These are phyloP conservation scores for Mimosa pudica DNA, from an alignment of 306 rosid genomes.

Conservation along the genomic window DNA sequence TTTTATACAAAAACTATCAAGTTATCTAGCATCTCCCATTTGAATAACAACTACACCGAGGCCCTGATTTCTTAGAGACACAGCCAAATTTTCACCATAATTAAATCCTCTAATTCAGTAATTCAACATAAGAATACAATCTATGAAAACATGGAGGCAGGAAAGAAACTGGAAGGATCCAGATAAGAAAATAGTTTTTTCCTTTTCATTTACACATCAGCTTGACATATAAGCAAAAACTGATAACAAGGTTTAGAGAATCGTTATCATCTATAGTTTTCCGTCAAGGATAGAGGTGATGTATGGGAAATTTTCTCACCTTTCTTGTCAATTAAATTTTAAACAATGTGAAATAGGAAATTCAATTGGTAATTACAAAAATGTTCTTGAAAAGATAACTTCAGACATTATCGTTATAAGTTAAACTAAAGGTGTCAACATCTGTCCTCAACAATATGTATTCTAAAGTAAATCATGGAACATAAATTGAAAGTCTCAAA, in stretches of 20 bases:
- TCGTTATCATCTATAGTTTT: neutral
- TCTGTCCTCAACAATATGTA: neutral
- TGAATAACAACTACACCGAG: neutral
- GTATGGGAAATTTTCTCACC: neutral
- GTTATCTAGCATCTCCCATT: constrained; percentile 11
- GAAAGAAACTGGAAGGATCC: constrained; percentile 1
- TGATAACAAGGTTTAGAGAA: neutral
- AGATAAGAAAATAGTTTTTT: neutral
- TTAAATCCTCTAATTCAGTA: neutral
- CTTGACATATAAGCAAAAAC: neutral
- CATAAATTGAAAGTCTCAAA: constrained; percentile 13
- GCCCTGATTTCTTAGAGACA: neutral
- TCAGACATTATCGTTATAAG: neutral
- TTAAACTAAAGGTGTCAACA: neutral
- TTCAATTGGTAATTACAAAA: neutral
- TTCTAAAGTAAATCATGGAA: neutral
- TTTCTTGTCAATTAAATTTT: neutral
- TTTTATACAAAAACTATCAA: neutral
- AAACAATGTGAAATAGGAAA: neutral
- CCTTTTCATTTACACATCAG: neutral
- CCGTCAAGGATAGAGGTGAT: neutral
- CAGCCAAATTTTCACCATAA: neutral
- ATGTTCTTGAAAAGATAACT: neutral
- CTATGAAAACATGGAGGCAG: neutral
- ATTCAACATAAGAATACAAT: neutral